Conservation (phyloP, 176 grass and related monocot species). For the Oryza punctata region DNA sequence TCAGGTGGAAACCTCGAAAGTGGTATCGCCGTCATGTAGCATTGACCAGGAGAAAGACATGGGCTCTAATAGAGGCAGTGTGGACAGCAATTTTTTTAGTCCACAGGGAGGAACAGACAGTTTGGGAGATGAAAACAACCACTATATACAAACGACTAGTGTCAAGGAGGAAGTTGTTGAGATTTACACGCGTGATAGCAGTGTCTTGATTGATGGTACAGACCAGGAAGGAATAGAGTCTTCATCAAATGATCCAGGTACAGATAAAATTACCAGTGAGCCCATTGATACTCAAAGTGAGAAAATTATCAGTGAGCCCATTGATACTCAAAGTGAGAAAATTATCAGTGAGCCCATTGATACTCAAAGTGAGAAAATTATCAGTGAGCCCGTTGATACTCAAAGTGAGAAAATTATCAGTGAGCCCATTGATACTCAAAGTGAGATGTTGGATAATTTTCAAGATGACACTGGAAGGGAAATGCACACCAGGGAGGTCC, state of each 20-base stretch:
- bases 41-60: conserved; percentile 37
- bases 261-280: neutral
- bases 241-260: conserved; percentile 29
- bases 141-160: conserved; percentile 30
- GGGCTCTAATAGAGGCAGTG: conserved; percentile 22
- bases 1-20: conserved; percentile 33
- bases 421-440: conserved; percentile 28
- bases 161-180: conserved; percentile 52
- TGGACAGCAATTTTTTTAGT: conserved; percentile 28
- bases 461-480: conserved; percentile 28
- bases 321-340: too few relatives aligned
- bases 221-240: conserved; percentile 32
- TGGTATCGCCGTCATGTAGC: conserved; percentile 13
- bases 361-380: neutral
- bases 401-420: conserved; percentile 16
- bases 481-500: conserved; percentile 35
- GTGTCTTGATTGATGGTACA: conserved; percentile 23
- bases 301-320: neutral
- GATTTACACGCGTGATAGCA: conserved; percentile 34
- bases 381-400: conserved; percentile 16
- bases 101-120: conserved; percentile 25
- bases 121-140: conserved; percentile 37
- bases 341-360: too few relatives aligned
- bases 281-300: conserved; percentile 7
- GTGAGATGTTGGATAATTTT: conserved; percentile 26